These are phyloP conservation scores for Alnus rubra DNA, from an alignment of 306 rosid genomes.

Conservation along the genomic window DNA sequence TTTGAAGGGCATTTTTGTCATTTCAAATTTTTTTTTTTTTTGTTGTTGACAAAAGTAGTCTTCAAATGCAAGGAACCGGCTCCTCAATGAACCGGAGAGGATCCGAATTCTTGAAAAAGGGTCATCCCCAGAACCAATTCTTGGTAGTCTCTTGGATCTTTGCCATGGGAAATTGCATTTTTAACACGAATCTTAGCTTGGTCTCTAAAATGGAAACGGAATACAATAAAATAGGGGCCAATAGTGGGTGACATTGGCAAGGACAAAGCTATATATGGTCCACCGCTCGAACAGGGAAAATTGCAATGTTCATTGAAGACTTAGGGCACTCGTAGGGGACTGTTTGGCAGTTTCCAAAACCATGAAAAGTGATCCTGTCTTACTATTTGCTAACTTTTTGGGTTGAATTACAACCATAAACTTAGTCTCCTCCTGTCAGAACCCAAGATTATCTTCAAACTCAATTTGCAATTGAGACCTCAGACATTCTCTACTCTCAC, in stretches of 20 bases:
- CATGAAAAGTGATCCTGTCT: not conserved
- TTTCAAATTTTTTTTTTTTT: no score
- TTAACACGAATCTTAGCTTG: not conserved
- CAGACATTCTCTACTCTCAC: not conserved
- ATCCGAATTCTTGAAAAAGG: no score
- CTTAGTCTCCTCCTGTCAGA: slow-evolving; percentile 19
- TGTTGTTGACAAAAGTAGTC: no score
- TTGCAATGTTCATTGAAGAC: not conserved
- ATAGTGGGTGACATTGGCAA: not conserved
- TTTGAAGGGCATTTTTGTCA: no score
- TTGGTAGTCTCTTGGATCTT: no score
- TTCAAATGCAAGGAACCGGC: no score
- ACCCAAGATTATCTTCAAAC: slow-evolving; percentile 29
- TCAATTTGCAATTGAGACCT: not conserved
- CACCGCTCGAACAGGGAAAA: not conserved
- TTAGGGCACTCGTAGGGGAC: no score
- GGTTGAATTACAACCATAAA: not conserved
- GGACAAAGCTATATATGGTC: not conserved
- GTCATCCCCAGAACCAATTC: no score
- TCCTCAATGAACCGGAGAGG: no score
- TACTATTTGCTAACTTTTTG: not conserved
- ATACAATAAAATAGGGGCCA: not conserved
- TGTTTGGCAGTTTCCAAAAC: slow-evolving; percentile 17
- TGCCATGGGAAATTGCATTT: no score
- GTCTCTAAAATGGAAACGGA: not conserved